Conservation (phyloP, 2,329 filamentous ascomycete genomes). For the Lecanicillium sp. region DNA sequence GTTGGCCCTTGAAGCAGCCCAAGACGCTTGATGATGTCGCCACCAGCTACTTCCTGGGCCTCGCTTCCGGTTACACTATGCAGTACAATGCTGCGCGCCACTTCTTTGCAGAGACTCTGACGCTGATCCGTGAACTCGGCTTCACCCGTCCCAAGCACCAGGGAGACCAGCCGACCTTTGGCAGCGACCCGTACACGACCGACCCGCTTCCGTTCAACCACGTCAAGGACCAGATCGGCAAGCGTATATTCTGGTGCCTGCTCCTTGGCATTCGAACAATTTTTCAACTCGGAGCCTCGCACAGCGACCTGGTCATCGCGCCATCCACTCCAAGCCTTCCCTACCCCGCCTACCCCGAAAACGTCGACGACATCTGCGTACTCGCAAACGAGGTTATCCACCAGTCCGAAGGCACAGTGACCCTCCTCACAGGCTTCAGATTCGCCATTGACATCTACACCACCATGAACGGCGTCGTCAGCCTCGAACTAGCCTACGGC, state of each 20-base stretch:
- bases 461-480: constrained; percentile 70
- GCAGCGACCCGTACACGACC: constrained; percentile 28
- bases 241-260: constrained; percentile 78
- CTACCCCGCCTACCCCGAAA: constrained; percentile 71
- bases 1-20: constrained; percentile 37
- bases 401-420: constrained; percentile 61
- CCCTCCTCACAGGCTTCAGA: constrained; percentile 73
- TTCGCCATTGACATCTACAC: constrained; percentile 69
- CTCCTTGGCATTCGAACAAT: constrained; percentile 71
- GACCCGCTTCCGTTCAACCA: constrained; percentile 52
- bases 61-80: constrained; percentile 60
- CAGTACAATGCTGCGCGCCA: constrained; percentile 60
- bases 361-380: constrained; percentile 80
- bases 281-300: constrained; percentile 65
- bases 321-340: constrained; percentile 68
- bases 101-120: constrained; percentile 66
- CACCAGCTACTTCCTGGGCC: constrained; percentile 67
- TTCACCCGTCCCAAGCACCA: constrained; percentile 49
- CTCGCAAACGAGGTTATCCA: constrained; percentile 60
- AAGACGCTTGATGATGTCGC: constrained; percentile 50
- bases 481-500: constrained; percentile 77
- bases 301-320: constrained; percentile 65
- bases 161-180: constrained; percentile 30
- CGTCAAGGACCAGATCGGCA: constrained; percentile 64
- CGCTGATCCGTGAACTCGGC: constrained; percentile 59